Conservation (phyloP, 129 eudicot genomes). For the Sambucus nigra region DNA sequence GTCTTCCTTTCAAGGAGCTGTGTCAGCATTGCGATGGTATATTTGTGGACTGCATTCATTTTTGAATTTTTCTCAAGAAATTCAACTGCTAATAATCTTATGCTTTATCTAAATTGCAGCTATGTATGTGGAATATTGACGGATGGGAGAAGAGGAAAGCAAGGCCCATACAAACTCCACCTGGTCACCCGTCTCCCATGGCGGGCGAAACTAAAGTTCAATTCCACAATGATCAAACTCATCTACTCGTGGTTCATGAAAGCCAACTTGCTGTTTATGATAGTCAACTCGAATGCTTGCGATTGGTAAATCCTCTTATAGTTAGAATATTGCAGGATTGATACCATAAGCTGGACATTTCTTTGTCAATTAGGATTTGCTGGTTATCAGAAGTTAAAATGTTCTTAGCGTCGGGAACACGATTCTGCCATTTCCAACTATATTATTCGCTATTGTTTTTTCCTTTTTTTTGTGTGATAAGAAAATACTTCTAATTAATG, state of each 20-base stretch:
- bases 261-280: constrained; percentile 71
- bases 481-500: too few relatives aligned
- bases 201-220: constrained; percentile 74
- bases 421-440: background rate
- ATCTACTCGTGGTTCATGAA: constrained; percentile 66
- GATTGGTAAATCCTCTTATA: constrained; percentile 38
- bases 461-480: too few relatives aligned
- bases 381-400: background rate
- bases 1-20: too few relatives aligned
- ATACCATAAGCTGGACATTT: background rate
- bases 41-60: too few relatives aligned
- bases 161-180: constrained; percentile 54
- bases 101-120: constrained; percentile 26
- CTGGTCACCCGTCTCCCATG: constrained; percentile 43
- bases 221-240: constrained; percentile 70
- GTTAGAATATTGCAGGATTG: background rate
- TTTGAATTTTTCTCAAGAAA: background rate
- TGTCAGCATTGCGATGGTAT: too few relatives aligned
- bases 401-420: too few relatives aligned
- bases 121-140: constrained; percentile 61
- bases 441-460: too few relatives aligned
- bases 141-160: constrained; percentile 82
- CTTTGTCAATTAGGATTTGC: background rate
- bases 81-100: constrained; percentile 2
- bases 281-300: constrained; percentile 62